Conservation (phyloP, 2,329 filamentous ascomycete species). For the Aspergillus arachidicola region DNA sequence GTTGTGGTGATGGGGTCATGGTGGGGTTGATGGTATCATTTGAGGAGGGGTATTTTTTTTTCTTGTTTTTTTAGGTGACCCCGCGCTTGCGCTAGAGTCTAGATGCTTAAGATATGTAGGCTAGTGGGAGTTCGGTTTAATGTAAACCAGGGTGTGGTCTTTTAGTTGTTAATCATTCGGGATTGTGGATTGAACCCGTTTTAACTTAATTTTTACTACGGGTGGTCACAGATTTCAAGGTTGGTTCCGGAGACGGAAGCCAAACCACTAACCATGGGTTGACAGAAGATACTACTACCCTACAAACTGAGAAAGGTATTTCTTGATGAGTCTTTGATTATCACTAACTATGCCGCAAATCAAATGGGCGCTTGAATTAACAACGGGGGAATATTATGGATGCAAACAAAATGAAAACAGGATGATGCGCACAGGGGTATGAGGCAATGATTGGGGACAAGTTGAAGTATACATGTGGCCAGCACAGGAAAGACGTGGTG, state of each 20-base stretch:
- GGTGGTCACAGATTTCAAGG: neutral
- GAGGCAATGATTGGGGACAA: conserved; percentile 32
- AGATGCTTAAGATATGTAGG: neutral
- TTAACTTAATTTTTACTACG: neutral
- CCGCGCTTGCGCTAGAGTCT: neutral
- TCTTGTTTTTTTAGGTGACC: neutral
- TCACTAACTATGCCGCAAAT: conserved; percentile 20
- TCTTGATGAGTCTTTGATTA: conserved; percentile 19
- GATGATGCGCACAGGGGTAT: conserved; percentile 36
- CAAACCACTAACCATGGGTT: neutral
- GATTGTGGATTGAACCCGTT: neutral
- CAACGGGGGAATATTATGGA: conserved; percentile 23
- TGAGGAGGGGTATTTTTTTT: neutral
- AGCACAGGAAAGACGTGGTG: conserved; percentile 36
- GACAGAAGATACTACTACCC: neutral
- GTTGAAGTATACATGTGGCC: conserved; percentile 47
- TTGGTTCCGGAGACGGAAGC: neutral
- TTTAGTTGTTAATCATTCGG: neutral
- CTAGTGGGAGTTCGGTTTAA: neutral
- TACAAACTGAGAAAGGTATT: neutral
- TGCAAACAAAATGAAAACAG: conserved; percentile 31
- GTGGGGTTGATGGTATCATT: conserved; percentile 10
- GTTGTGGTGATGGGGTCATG: conserved; percentile 44
- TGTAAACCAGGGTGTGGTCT: neutral
- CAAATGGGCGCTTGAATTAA: conserved; percentile 17